phyloP scores from a whole-genome alignment of 2,329 filamentous ascomycete genomes.

The Trichoderma endophyticum region DNA sequence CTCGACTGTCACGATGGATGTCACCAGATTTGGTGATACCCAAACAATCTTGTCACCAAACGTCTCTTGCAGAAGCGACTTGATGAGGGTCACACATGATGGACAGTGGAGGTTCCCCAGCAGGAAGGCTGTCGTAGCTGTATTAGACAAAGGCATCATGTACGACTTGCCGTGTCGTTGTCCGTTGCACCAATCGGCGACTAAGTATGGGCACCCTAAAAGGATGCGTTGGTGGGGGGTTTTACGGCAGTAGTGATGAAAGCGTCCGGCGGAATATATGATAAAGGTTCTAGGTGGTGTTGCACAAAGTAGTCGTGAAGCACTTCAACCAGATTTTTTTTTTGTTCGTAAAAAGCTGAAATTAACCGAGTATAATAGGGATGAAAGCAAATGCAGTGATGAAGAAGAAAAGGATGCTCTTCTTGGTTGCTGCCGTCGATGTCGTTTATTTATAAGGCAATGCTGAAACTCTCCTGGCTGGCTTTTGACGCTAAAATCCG shows the following conservation, averaged over 20 bases:
- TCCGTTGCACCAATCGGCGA: neutral
- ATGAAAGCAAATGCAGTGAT: neutral
- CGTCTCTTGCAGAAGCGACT: slow-evolving; percentile 50
- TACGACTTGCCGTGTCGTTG: slow-evolving; percentile 3
- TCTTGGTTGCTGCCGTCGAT: neutral
- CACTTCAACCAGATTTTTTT: neutral
- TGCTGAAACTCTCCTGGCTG: neutral
- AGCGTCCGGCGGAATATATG: neutral
- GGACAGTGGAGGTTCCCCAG: slow-evolving; percentile 76
- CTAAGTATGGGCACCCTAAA: neutral
- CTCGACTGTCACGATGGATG: slow-evolving; percentile 63
- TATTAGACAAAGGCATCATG: slow-evolving; percentile 30
- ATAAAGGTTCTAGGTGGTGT: neutral
- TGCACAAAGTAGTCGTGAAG: neutral
- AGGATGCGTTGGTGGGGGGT: neutral
- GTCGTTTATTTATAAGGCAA: neutral
- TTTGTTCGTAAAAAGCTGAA: neutral
- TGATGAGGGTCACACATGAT: slow-evolving; percentile 67
- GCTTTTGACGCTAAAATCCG: slow-evolving; percentile 30
- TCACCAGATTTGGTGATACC: slow-evolving; percentile 68
- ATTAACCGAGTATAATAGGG: neutral
- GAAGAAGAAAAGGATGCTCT: neutral
- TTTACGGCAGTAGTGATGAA: neutral
- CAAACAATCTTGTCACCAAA: slow-evolving; percentile 48
- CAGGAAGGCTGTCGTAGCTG: slow-evolving; percentile 58